Evolutionary conservation across 2,329 filamentous ascomycete species (phyloP), one percentile per base, ranked within the genome.

Genomic region (Xylaria sp.): DNA sequence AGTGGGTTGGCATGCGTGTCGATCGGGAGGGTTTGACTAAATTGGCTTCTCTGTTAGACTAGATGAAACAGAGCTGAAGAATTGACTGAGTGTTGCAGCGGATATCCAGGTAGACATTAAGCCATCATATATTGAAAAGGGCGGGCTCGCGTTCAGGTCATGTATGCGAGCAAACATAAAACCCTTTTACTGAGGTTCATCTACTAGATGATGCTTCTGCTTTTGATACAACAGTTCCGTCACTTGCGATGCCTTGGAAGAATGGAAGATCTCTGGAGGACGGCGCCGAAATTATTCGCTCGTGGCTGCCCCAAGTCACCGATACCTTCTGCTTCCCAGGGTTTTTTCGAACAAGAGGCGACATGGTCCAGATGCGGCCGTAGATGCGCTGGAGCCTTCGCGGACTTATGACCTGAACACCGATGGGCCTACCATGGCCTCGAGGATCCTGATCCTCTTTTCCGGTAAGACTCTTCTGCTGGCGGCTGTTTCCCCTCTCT

Each of bases 1-100:
- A 92, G 68, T 95, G 92, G 92, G 87, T 93, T 18, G 88, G 88
- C 1, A 90, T 95, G 88, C 86, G 92, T 41, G 89, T 94, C 1
- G 91, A 94, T 68, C 88, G 90, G 2, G 87, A 91, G 18, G 87
- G 81, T 0, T 77, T 95, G 80, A 81, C 78, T 34, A 90, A 87
- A 81, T 78, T 94, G 75, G 90, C 88, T 10, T 78, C 76, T 18
- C 72, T 86, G 73, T 70, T 82, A 71, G 79, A 80, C 59, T 81
- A 56, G 12, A 37, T 10, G 4, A 37, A 37, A 15, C 12, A 3
- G 6, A 12, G 8, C 23, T 48, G 20, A 9, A 34, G 20, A 32
- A 34, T 34, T 41, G 52, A 12, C n/a, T 10, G 39, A 46, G 28
- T n/a, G 37, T 32, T 2, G 46, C 23, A 60, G 5, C 9, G 2